Conservation (phyloP, 106 monocot genomes). For the Dioscorea alata region DNA sequence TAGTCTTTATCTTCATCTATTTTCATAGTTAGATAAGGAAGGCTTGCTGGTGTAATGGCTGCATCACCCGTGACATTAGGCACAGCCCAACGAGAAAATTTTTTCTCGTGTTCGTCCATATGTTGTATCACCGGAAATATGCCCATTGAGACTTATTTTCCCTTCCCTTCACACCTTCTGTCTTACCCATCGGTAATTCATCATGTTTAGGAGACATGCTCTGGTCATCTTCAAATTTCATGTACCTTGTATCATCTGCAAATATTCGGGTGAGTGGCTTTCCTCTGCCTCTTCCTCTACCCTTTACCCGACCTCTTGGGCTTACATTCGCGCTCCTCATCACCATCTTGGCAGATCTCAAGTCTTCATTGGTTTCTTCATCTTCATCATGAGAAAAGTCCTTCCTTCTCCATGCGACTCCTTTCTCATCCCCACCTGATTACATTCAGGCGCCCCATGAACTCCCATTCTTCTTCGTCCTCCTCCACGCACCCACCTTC, state of each 20-base stretch:
- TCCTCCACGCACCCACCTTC: no score
- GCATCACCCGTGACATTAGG: constrained; percentile 31
- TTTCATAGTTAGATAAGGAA: constrained; percentile 59
- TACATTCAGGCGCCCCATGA: constrained; percentile 57
- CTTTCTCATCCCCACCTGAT: constrained; percentile 68
- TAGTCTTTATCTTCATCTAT: constrained; percentile 95
- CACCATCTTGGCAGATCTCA: constrained; percentile 66
- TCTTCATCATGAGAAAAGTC: constrained; percentile 36
- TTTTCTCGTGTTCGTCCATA: constrained; percentile 21
- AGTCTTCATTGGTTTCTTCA: constrained; percentile 38
- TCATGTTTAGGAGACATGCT: constrained; percentile 50
- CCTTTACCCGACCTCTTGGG: constrained; percentile 75
- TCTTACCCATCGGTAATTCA: constrained; percentile 5
- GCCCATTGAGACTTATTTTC: not conserved
- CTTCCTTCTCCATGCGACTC: constrained; percentile 76
- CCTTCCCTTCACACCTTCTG: not conserved
- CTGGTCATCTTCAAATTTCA: constrained; percentile 58
- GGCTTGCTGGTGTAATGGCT: constrained; percentile 44
- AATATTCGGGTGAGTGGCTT: constrained; percentile 48
- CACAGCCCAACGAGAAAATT: constrained; percentile 43
- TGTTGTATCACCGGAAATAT: constrained; percentile 8
- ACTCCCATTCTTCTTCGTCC: constrained; percentile 61
- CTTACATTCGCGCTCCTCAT: constrained; percentile 32
- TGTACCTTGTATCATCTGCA: constrained; percentile 22
- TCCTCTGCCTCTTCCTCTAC: constrained; percentile 88